phyloP scores from a whole-genome alignment of 345 rosid genomes.

The Eucalyptus lansdowneana region DNA sequence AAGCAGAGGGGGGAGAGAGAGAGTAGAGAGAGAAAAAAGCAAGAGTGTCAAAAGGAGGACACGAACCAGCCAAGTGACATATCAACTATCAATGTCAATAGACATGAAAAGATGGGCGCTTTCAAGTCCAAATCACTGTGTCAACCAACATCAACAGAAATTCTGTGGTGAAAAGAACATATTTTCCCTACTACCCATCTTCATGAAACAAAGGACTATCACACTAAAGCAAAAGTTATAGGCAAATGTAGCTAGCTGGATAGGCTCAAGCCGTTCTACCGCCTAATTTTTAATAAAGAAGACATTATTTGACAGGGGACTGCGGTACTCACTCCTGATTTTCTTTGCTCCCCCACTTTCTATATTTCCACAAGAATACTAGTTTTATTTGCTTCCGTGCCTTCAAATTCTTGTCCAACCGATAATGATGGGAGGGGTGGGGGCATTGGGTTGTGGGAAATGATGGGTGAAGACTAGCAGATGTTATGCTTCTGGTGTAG shows the following conservation, averaged over 20 bases:
- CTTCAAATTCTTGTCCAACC: not conserved
- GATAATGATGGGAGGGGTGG: constrained; percentile 18
- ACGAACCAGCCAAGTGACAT: constrained; percentile 23
- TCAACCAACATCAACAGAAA: constrained; percentile 30
- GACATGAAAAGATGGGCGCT: constrained; percentile 91
- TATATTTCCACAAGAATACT: not conserved
- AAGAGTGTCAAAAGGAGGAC: constrained; percentile 28
- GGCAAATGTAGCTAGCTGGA: not conserved
- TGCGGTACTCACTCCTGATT: not conserved
- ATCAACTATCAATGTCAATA: constrained; percentile 67
- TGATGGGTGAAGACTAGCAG: constrained; percentile 9
- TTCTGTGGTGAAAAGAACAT: not conserved
- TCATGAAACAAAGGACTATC: not conserved
- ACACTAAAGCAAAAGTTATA: not conserved
- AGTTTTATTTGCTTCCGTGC: not conserved
- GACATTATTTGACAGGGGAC: not conserved
- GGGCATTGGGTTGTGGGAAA: constrained; percentile 22
- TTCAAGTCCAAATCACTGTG: constrained; percentile 63
- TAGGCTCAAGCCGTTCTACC: not conserved
- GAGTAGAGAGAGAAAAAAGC: not conserved
- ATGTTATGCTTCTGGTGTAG: not conserved
- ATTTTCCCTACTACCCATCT: not conserved
- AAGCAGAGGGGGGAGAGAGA: not conserved
- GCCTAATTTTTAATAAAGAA: not conserved
- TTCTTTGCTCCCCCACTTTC: not conserved